phyloP scores from a whole-genome alignment of 2,329 filamentous ascomycete species.

The Aureobasidium subglaciale region DNA sequence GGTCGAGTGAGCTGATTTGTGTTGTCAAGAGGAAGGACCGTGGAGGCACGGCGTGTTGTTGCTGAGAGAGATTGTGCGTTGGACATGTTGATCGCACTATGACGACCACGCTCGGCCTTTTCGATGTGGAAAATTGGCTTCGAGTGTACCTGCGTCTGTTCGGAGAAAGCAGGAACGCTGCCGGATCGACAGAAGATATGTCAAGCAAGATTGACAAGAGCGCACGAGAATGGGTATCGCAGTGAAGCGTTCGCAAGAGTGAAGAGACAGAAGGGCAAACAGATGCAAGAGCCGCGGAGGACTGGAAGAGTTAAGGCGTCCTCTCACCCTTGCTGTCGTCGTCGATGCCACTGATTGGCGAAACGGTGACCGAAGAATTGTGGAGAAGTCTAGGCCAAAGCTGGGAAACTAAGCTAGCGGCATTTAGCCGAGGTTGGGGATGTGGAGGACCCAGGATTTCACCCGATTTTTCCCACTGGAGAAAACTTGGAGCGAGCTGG shows the following conservation, averaged over 20 bases:
- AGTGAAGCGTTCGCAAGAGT: neutral
- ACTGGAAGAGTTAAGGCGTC: slow-evolving; percentile 5
- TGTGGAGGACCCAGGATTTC: slow-evolving; percentile 2
- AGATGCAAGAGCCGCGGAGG: neutral
- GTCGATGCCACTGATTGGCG: slow-evolving; percentile 3
- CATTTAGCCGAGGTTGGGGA: slow-evolving; percentile 11
- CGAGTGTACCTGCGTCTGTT: neutral
- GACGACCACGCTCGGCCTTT: neutral
- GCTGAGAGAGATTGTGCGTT: neutral
- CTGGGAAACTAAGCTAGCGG: neutral
- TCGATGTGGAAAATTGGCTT: neutral
- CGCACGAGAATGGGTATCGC: neutral
- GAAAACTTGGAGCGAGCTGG: slow-evolving; percentile 13
- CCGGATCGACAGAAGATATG: neutral
- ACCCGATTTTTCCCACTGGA: neutral
- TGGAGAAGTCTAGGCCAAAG: slow-evolving; percentile 11
- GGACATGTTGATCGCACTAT: neutral
- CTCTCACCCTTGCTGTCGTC: slow-evolving; percentile 13
- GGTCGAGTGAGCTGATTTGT: neutral
- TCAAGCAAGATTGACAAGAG: neutral
- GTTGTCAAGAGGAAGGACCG: neutral
- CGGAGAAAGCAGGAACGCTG: neutral
- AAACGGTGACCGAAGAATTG: slow-evolving; percentile 12
- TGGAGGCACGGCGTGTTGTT: neutral
- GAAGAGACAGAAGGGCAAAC: neutral